Evolutionary conservation across 768 basidiomycete species (phyloP).

Genomic region (Myochromella boudieri): DNA sequence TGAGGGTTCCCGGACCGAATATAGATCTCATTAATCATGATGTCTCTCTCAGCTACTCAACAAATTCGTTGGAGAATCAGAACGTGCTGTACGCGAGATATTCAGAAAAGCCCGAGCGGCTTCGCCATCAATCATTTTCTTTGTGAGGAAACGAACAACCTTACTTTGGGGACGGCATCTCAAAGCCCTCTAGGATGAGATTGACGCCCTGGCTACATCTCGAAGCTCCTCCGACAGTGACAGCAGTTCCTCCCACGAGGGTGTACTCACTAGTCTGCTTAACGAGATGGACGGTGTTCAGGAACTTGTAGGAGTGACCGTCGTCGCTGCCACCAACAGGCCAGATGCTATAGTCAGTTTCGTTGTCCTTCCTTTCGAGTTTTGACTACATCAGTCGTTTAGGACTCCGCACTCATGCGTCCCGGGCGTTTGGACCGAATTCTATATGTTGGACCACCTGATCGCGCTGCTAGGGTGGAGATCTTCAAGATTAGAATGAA

Average conservation of each 20-base stretch:
- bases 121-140: constrained; percentile 94
- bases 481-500: constrained; percentile 78
- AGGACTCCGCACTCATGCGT: constrained; percentile 95
- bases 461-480: constrained; percentile 74
- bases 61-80: constrained; percentile 98
- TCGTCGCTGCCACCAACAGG: constrained; percentile 94
- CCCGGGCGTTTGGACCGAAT: constrained; percentile 94
- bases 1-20: constrained; percentile 29
- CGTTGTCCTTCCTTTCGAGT: neutral
- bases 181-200: constrained; percentile 73
- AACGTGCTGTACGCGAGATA: constrained; percentile 90
- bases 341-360: constrained; percentile 84
- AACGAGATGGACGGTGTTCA: constrained; percentile 99
- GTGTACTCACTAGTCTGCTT: constrained; percentile 88
- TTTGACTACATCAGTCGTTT: constrained; percentile 7
- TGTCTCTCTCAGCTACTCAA: constrained; percentile 70
- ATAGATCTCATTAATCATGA: constrained; percentile 7
- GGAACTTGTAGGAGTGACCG: constrained; percentile 90
- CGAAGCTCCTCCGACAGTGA: constrained; percentile 63
- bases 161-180: neutral
- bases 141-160: constrained; percentile 53
- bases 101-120: constrained; percentile 94
- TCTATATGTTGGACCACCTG: constrained; percentile 92
- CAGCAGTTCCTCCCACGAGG: constrained; percentile 65
- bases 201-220: constrained; percentile 88